Base-by-base conservation (phyloP, 179 eudicot species). In the Carnegiea gigantea region DNA sequence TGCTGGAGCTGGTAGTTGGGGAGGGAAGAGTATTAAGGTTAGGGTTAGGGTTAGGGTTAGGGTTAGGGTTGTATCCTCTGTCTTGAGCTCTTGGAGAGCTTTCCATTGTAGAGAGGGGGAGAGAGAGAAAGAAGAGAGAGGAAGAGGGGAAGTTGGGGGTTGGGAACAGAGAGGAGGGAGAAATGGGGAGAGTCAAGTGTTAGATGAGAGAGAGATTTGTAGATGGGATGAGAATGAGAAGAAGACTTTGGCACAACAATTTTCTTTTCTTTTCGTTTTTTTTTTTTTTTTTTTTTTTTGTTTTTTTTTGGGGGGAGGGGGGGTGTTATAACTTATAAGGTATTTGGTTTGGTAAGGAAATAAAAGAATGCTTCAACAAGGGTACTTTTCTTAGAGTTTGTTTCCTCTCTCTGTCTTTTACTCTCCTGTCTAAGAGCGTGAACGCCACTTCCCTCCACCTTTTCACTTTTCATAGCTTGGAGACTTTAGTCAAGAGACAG, bases 61-160 rank as follows among this genome's bases (percentile, higher is more conserved):
- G n/a, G 21, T 43, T 20, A 73, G 36, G 77, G 64, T 62, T 62
- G 68, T 1, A 7, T 23, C 57, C 77, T 44, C 57, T 51, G 13
- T 75, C 62, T 49, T 49, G 78, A 51, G 43, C n/a, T 75, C 78
- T 76, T 0, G 87, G 80, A 28, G 87, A 73, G 70, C 43, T 49
- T 53, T 87, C 87, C 87, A 84, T 84, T 24, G 84, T 9, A 4
- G 78, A 21, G 65, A 48, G 70, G 36, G 75, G 26, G 43, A 40
- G 79, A 33, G 36, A 33, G 75, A 40, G 44, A 40, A 40, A 7
- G 4, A 4, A 40, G 79, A 33, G 36, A 33, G 75, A 40, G 44
- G 6, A 40, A 7, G 30, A 15, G 81, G 59, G 79, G 13, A 60
- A 11, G 36, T n/a, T 23, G 51, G 75, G 59, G 51, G 78, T 51